Percentiles rank a stretch among this genome's conserved stretches.
These are phyloP conservation scores for Debaryomyces psychrophilus DNA, from an alignment of 1,139 yeast genomes.

Conservation along the genomic window DNA sequence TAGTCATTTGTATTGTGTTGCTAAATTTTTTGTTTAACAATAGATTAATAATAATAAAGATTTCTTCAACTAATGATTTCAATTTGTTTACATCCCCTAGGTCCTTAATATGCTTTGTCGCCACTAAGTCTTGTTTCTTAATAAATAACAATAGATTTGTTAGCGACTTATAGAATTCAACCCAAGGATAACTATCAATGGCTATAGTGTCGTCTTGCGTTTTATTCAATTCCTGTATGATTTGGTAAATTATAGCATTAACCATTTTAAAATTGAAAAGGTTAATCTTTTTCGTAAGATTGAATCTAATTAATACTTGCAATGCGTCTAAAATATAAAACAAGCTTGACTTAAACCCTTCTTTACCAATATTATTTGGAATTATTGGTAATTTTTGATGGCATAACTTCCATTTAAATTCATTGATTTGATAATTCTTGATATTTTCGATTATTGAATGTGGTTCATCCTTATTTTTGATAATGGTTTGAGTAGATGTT, in stretches of 20 bases:
- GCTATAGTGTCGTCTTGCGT: constrained; percentile 11
- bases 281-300: constrained; percentile 40
- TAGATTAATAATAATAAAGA: constrained; percentile 28
- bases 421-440: constrained; percentile 32
- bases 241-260: constrained; percentile 27
- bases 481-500: constrained; percentile 21
- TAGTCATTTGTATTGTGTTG: constrained; percentile 17
- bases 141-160: constrained; percentile 32
- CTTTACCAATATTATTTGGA: constrained; percentile 28
- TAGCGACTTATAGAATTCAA: constrained; percentile 31
- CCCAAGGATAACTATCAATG: constrained; percentile 30
- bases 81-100: constrained; percentile 17
- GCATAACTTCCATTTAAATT: constrained; percentile 45
- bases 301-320: constrained; percentile 42
- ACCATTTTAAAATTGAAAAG: constrained; percentile 33
- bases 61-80: constrained; percentile 29
- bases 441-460: constrained; percentile 18
- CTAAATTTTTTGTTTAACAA: constrained; percentile 21
- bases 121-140: constrained; percentile 22
- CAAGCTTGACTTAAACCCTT: constrained; percentile 33
- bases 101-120: constrained; percentile 22
- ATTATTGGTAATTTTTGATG: constrained; percentile 43
- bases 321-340: constrained; percentile 44
- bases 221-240: constrained; percentile 16
- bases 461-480: constrained; percentile 7